Evolutionary conservation across 2,329 filamentous ascomycete genomes (phyloP).

Genomic region (Aspergillus carbonarius): DNA sequence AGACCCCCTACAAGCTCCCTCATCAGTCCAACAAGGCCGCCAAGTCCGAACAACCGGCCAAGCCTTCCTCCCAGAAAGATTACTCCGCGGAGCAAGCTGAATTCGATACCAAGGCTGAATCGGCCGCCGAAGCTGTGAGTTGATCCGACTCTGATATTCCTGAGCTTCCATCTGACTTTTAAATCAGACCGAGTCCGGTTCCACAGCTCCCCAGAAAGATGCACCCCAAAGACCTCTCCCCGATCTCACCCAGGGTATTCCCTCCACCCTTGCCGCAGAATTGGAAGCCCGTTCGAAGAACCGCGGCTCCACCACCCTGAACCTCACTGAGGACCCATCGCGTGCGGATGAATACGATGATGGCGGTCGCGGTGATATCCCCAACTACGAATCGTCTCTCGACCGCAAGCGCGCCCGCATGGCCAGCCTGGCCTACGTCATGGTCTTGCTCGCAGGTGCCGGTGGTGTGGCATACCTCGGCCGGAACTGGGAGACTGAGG

Average conservation of each 20-base stretch:
- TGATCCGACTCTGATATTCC: slow-evolving; percentile 6
- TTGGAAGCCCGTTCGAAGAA: slow-evolving; percentile 50
- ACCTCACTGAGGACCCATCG: slow-evolving; percentile 54
- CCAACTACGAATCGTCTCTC: slow-evolving; percentile 84
- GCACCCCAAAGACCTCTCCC: slow-evolving; percentile 68
- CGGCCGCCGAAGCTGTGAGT: slow-evolving; percentile 34
- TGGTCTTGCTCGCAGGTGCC: slow-evolving; percentile 57
- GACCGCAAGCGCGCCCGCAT: slow-evolving; percentile 77
- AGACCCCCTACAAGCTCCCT: slow-evolving; percentile 36
- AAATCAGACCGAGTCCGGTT: slow-evolving; percentile 39
- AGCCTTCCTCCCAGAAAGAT: slow-evolving; percentile 26
- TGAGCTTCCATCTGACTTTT: slow-evolving; percentile 11
- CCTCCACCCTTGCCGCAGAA: slow-evolving; percentile 83
- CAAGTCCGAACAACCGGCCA: slow-evolving; percentile 26
- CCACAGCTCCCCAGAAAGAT: slow-evolving; percentile 28
- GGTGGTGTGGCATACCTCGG: slow-evolving; percentile 72
- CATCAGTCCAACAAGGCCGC: slow-evolving; percentile 30
- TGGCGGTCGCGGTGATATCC: slow-evolving; percentile 60
- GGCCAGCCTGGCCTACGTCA: slow-evolving; percentile 71
- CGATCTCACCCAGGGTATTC: slow-evolving; percentile 91
- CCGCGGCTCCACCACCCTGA: slow-evolving; percentile 41
- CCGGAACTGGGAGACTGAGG: slow-evolving; percentile 77
- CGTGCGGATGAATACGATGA: slow-evolving; percentile 47
- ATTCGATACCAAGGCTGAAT: slow-evolving; percentile 36
- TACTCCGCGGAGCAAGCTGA: slow-evolving; percentile 40